Conservation (phyloP, 768 basidiomycete species). For the Mycena epipterygia region DNA sequence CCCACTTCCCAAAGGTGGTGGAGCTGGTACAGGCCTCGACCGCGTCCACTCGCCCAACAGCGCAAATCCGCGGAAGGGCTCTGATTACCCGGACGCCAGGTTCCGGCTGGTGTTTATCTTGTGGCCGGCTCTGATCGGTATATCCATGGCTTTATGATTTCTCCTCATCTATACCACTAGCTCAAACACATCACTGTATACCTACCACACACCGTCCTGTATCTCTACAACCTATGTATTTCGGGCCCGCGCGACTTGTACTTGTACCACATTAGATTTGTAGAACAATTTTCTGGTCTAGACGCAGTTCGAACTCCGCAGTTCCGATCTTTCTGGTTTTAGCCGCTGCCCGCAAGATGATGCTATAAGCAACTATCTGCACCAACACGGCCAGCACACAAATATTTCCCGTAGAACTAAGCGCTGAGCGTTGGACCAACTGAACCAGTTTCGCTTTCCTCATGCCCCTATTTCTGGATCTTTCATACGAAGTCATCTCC, state of each 20-base stretch:
- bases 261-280: neutral
- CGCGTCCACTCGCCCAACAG: conserved; percentile 15
- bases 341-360: no score
- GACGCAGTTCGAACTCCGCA: no score
- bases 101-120: conserved; percentile 65
- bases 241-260: neutral
- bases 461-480: neutral
- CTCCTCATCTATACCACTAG: neutral
- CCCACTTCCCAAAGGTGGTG: conserved; percentile 19
- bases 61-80: conserved; percentile 41
- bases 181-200: conserved; percentile 1
- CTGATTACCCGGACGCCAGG: conserved; percentile 51
- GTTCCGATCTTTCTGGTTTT: no score
- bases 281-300: no score
- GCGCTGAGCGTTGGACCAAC: no score
- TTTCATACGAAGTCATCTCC: neutral
- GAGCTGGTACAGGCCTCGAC: conserved; percentile 16
- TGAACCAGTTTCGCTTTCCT: no score
- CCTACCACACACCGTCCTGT: conserved; percentile 16
- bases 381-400: no score
- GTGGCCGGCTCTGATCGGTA: conserved; percentile 70
- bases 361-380: no score
- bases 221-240: conserved; percentile 22
- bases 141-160: conserved; percentile 64
- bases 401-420: no score